Percentiles rank a stretch among this genome's conserved stretches.
phyloP scores from a whole-genome alignment of 139 green algal genomes.

The Klebsormidium nitens region DNA sequence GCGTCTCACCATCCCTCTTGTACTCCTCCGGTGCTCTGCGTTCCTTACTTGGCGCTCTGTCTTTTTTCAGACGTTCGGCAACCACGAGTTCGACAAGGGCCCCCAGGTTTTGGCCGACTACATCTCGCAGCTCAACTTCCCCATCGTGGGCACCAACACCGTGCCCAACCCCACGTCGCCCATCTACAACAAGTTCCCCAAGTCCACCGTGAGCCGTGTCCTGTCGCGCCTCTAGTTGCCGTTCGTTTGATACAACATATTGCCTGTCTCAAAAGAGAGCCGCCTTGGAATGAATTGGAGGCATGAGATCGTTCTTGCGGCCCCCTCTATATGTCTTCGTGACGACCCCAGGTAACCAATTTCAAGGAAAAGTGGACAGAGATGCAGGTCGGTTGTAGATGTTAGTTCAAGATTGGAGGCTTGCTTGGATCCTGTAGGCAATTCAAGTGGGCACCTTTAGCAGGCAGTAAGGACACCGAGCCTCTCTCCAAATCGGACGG shows the following conservation, averaged over 20 bases:
- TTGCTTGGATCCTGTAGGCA: too few species aligned
- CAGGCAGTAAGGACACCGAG: too few species aligned
- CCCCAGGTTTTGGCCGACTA: constrained; percentile 16
- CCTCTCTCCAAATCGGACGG: too few species aligned
- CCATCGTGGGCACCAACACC: constrained; percentile 41
- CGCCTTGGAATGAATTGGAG: background rate
- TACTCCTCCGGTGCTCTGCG: too few species aligned
- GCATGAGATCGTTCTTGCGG: background rate
- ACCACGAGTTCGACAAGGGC: constrained; percentile 48
- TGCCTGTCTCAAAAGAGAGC: background rate
- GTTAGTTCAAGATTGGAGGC: too few species aligned
- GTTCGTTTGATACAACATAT: background rate
- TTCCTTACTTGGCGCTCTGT: background rate
- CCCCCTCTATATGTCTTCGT: too few species aligned
- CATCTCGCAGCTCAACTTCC: constrained; percentile 17
- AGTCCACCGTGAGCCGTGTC: background rate
- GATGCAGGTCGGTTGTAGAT: too few species aligned
- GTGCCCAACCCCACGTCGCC: background rate
- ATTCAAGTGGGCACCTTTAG: too few species aligned
- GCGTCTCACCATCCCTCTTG: too few species aligned
- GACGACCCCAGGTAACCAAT: too few species aligned
- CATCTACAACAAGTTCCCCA: background rate
- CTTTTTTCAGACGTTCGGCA: constrained; percentile 37
- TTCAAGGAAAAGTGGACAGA: too few species aligned
- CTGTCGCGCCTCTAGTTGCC: background rate